Percentiles rank a stretch among this genome's conserved stretches.
phyloP scores from a whole-genome alignment of 768 basidiomycete genomes.

The Leccinum subgranulosum region DNA sequence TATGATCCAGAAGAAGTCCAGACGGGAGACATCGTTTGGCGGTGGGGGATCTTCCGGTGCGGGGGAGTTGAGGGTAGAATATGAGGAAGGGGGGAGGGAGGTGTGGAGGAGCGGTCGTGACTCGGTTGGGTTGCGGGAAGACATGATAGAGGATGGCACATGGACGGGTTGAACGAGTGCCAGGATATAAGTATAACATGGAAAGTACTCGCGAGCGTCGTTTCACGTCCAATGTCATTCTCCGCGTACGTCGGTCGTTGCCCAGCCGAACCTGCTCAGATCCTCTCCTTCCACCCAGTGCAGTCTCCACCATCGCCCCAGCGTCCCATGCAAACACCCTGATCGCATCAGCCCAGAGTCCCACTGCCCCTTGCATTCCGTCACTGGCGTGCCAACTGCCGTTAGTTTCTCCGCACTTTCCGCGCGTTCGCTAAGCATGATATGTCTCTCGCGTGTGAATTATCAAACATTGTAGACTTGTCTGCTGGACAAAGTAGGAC shows the following conservation, averaged over 20 bases:
- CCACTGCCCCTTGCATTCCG: neutral
- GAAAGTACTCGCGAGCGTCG: conserved; percentile 12
- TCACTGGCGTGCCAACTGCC: neutral
- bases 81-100: conserved; percentile 33
- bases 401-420: neutral
- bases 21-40: conserved; percentile 45
- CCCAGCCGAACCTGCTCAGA: conserved; percentile 7
- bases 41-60: conserved; percentile 27
- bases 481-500: neutral
- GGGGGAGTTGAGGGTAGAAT: conserved; percentile 38
- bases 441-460: neutral
- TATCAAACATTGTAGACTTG: neutral
- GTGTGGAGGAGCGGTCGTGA: conserved; percentile 55
- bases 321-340: neutral
- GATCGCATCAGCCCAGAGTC: neutral
- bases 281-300: neutral
- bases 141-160: conserved; percentile 23
- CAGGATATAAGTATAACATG: conserved; percentile 23
- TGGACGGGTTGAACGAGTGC: neutral
- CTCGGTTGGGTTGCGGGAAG: conserved; percentile 37
- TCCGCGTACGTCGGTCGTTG: conserved; percentile 29
- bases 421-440: conserved; percentile 10
- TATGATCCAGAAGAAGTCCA: conserved; percentile 69
- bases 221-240: conserved; percentile 28
- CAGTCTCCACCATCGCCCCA: neutral